These are phyloP conservation scores for Pestalotiopsis fici DNA, from an alignment of 2,329 filamentous ascomycete species.

Conservation along the genomic window DNA sequence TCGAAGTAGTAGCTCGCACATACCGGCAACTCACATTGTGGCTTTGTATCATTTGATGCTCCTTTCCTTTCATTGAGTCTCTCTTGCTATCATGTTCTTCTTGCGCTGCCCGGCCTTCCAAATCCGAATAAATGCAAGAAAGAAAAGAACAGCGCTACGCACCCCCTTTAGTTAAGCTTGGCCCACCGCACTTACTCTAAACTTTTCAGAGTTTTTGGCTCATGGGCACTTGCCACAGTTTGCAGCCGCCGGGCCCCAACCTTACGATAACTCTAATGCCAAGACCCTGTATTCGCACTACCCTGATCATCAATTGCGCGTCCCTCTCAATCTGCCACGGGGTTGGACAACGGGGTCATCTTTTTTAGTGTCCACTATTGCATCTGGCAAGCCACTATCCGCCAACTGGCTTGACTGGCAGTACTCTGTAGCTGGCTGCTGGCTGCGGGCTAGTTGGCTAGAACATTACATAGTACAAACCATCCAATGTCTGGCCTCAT, in stretches of 20 bases:
- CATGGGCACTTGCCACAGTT: neutral
- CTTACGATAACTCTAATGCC: constrained; percentile 4
- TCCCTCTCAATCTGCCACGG: constrained; percentile 1
- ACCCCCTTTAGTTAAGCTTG: neutral
- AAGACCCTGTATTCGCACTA: neutral
- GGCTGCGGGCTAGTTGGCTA: too few species aligned
- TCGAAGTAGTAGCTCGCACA: too few species aligned
- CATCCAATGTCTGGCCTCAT: neutral
- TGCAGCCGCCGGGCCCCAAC: neutral
- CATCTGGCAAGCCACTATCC: neutral
- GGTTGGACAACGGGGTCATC: neutral
- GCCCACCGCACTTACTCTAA: neutral
- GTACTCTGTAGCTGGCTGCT: too few species aligned
- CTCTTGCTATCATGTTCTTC: neutral
- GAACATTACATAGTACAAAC: neutral
- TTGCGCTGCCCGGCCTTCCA: neutral
- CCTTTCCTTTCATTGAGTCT: neutral
- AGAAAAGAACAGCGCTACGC: neutral
- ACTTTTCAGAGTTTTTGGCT: neutral
- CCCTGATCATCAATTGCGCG: neutral
- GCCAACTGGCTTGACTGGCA: neutral
- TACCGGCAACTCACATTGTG: neutral
- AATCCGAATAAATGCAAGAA: neutral
- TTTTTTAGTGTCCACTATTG: neutral
- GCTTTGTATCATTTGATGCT: neutral